Evolutionary conservation across 305 asterid species (phyloP).

Genomic region (Lippia alba): DNA sequence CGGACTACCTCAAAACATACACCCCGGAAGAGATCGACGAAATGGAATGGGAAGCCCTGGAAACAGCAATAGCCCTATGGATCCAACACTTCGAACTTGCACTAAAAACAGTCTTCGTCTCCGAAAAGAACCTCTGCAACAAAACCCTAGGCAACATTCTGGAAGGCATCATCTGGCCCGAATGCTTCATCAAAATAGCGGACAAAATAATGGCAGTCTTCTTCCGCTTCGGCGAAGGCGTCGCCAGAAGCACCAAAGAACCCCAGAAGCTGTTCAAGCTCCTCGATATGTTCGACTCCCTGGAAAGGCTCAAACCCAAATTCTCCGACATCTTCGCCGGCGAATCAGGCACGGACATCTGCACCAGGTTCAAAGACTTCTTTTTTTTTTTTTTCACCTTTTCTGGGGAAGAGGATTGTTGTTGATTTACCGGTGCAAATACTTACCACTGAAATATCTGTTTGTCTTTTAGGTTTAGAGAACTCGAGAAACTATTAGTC

Average conservation of each 20-base stretch:
- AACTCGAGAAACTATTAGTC: conserved; percentile 73
- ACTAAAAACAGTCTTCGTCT: conserved; percentile 54
- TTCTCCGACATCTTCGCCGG: conserved; percentile 59
- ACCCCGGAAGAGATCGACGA: conserved; percentile 70
- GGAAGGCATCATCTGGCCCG: conserved; percentile 64
- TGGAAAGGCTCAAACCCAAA: conserved; percentile 58
- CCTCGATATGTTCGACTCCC: conserved; percentile 70
- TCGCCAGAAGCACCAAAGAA: conserved; percentile 78
- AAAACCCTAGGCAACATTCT: conserved; percentile 58
- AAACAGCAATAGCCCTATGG: conserved; percentile 74
- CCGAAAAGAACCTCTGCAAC: conserved; percentile 67
- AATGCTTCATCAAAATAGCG: conserved; percentile 76
- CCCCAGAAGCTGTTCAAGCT: conserved; percentile 90
- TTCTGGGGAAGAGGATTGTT: too few species aligned
- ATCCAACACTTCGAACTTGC: conserved; percentile 73
- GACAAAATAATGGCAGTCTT: conserved; percentile 95
- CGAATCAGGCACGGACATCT: conserved; percentile 64
- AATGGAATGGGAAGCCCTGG: conserved; percentile 77
- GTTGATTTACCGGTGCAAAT: too few species aligned
- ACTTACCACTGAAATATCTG: too few species aligned
- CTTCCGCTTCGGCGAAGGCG: conserved; percentile 85
- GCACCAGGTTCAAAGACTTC: conserved; percentile 66
- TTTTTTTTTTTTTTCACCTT: too few species aligned
- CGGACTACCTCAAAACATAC: conserved; percentile 73
- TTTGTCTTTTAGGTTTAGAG: conserved; percentile 41